Evolutionary conservation across 78 protist species (phyloP), one percentile per base, ranked within the genome.

Genomic region (Creolimax fragrantissima): DNA sequence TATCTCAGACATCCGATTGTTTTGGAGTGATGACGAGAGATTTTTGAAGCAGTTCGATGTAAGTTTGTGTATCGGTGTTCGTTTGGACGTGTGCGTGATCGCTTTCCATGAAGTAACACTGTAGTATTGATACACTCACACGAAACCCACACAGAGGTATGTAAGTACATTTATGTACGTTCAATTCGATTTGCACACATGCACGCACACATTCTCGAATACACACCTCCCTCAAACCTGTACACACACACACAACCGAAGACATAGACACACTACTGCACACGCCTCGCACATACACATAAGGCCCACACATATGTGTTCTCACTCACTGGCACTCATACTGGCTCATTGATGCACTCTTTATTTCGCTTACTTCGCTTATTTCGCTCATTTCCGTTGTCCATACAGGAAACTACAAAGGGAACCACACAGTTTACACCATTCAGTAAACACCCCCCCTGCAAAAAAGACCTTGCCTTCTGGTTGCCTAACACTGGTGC

Each of bases 1-100:
- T 41, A 95, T 97, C 44, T 98, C 97, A 2, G 99, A 97, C 93
- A 96, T 97, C 81, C 96, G 99, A n/a, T 90, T 97, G 93, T 97
- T 97, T 92, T 97, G 99, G 99, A 90, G 94, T 17, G 45, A 83
- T 2, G 99, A 97, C 95, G 37, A 3, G 32, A 93, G 99, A 41
- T 97, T 97, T 90, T 81, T 36, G 66, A 2, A 3, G 37, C 98
- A 97, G 89, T 95, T 97, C 89, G n/a, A 42, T 6, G 93, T 41
- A 44, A 3, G 85, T 39, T 45, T 92, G 44, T 32, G 35, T 44
- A 44, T 41, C 84, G 81, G 4, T 35, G 74, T 2, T 43, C 42
- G n/a, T 35, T 3, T 35, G n/a, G 3, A 36, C 37, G 66, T 4
- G 74, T 67, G 39, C 84, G 74, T 67, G 3, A 32, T 4, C n/a